These are phyloP conservation scores for Elaphomyces granulatus DNA, from an alignment of 495 filamentous ascomycete genomes.

Conservation along the genomic window DNA sequence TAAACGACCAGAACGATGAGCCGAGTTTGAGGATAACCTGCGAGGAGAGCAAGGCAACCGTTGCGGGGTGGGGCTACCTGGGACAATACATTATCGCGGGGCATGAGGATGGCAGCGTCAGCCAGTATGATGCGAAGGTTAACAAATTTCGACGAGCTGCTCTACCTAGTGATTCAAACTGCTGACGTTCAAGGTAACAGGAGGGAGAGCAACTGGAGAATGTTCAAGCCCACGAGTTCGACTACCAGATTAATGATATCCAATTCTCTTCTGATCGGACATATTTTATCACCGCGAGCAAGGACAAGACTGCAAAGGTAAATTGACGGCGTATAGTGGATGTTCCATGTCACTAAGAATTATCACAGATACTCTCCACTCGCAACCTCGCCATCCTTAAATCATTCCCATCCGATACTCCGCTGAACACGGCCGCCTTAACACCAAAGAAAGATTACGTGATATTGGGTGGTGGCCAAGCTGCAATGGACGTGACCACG, in stretches of 20 bases:
- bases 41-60: conserved; percentile 87
- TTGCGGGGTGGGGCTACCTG: conserved; percentile 89
- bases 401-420: conserved; percentile 85
- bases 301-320: conserved; percentile 94
- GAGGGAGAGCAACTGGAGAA: conserved; percentile 70
- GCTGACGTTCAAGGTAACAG: conserved; percentile 23
- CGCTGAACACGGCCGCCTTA: conserved; percentile 86
- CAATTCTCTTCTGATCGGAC: conserved; percentile 90
- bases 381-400: conserved; percentile 82
- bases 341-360: conserved; percentile 5
- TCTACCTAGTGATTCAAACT: neutral
- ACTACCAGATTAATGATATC: conserved; percentile 76
- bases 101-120: conserved; percentile 89
- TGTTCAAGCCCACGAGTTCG: conserved; percentile 66
- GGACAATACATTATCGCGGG: conserved; percentile 91
- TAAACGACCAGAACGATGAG: conserved; percentile 60
- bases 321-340: neutral
- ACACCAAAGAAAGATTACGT: conserved; percentile 93
- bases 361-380: conserved; percentile 54
- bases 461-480: conserved; percentile 93
- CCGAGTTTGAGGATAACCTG: conserved; percentile 72
- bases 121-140: conserved; percentile 91
- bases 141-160: neutral
- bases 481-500: conserved; percentile 98
- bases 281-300: conserved; percentile 94